These are phyloP conservation scores for Bullera alba DNA, from an alignment of 768 basidiomycete species.

Conservation along the genomic window DNA sequence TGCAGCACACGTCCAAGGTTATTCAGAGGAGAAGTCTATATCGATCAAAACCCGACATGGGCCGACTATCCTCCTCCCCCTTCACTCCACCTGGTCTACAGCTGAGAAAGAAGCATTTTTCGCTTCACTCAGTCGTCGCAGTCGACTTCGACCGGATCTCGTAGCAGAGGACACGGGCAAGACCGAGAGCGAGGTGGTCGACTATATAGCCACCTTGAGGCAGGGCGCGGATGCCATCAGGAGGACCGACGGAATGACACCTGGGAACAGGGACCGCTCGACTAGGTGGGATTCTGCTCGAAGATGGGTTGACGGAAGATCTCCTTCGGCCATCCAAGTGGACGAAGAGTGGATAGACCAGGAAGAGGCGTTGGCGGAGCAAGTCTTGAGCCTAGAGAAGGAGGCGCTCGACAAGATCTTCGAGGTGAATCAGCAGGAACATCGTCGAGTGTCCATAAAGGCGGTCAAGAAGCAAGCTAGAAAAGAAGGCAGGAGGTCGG, in stretches of 20 bases:
- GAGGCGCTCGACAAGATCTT: background rate
- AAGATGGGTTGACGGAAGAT: slow-evolving; percentile 32
- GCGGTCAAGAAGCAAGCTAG: background rate
- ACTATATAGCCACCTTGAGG: slow-evolving; percentile 59
- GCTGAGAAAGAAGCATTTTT: slow-evolving; percentile 68
- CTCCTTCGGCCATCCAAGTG: slow-evolving; percentile 54
- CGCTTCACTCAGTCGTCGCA: slow-evolving; percentile 60
- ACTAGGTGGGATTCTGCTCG: slow-evolving; percentile 7
- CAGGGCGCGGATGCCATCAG: slow-evolving; percentile 35
- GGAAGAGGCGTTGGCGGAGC: slow-evolving; percentile 49
- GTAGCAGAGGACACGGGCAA: slow-evolving; percentile 67
- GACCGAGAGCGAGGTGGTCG: slow-evolving; percentile 59
- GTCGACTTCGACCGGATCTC: slow-evolving; percentile 68
- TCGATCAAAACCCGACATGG: background rate
- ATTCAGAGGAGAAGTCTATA: background rate
- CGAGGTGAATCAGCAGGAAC: background rate
- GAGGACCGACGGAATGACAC: slow-evolving; percentile 44
- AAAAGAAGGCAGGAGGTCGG: background rate
- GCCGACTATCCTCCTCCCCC: background rate
- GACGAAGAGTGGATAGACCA: slow-evolving; percentile 52
- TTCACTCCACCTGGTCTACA: slow-evolving; percentile 53
- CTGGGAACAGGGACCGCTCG: background rate
- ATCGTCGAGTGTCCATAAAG: background rate
- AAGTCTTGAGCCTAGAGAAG: background rate
- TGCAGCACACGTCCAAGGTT: too few relatives aligned